A percentile compares a stretch with the other conserved stretches of the same genome.
Evolutionary conservation across 768 basidiomycete genomes (phyloP).

Genomic region (Auricularia sp.): DNA sequence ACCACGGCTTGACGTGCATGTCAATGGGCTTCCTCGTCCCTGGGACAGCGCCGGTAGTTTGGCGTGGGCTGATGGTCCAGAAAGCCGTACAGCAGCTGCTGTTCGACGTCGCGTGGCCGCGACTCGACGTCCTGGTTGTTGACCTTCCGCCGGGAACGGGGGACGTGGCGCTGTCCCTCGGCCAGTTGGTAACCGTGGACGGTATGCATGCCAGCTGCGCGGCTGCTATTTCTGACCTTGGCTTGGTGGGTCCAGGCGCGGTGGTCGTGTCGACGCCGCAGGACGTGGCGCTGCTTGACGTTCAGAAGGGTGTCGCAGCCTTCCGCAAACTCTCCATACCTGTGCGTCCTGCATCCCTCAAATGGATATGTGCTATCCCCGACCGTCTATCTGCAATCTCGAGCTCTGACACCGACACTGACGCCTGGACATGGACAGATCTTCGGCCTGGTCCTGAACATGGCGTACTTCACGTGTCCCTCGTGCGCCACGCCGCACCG

Average conservation of each 20-base stretch:
- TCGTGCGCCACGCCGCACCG: slow-evolving; percentile 54
- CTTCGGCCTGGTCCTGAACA: slow-evolving; percentile 77
- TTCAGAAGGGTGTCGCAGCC: slow-evolving; percentile 87
- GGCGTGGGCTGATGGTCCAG: slow-evolving; percentile 97
- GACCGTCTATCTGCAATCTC: no score
- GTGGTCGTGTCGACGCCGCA: slow-evolving; percentile 95
- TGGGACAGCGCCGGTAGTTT: slow-evolving; percentile 64
- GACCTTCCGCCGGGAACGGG: slow-evolving; percentile 98
- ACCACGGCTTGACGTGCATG: slow-evolving; percentile 90
- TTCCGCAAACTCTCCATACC: slow-evolving; percentile 82
- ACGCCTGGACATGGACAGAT: slow-evolving; percentile 39
- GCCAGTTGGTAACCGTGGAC: slow-evolving; percentile 74
- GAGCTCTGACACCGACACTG: background rate
- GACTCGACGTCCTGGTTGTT: slow-evolving; percentile 74
- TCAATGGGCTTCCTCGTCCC: slow-evolving; percentile 94
- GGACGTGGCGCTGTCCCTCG: slow-evolving; percentile 86
- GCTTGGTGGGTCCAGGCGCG: slow-evolving; percentile 42
- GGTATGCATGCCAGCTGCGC: slow-evolving; percentile 35
- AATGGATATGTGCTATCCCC: background rate
- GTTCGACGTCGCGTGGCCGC: slow-evolving; percentile 90
- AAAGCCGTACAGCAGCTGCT: slow-evolving; percentile 94
- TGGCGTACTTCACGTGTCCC: slow-evolving; percentile 73
- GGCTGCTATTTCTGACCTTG: background rate
- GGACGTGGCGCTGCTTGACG: slow-evolving; percentile 85
- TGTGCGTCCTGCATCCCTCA: slow-evolving; percentile 32